Evolutionary conservation across 2,329 filamentous ascomycete species (phyloP).

Genomic region (Periconia sp.): DNA sequence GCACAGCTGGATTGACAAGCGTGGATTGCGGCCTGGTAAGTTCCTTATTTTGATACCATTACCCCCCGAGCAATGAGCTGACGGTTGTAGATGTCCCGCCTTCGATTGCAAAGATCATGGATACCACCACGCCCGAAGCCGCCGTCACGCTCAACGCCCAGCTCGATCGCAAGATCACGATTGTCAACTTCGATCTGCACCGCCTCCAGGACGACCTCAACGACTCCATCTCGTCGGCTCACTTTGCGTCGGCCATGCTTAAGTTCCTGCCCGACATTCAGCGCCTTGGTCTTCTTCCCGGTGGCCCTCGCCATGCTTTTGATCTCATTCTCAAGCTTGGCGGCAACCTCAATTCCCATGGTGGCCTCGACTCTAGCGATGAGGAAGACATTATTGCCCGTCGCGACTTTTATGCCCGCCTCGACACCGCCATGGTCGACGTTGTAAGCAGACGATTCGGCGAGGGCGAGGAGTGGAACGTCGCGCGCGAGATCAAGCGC

Average conservation of each 20-base stretch:
- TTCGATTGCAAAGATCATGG: conserved; percentile 60
- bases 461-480: conserved; percentile 59
- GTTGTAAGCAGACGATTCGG: conserved; percentile 59
- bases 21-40: conserved; percentile 59
- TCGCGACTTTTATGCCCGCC: conserved; percentile 55
- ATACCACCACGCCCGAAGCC: conserved; percentile 55
- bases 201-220: conserved; percentile 62
- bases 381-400: conserved; percentile 56
- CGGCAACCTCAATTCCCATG: conserved; percentile 62
- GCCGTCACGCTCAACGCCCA: conserved; percentile 61
- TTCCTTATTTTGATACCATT: background rate
- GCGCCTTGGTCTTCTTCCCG: conserved; percentile 55
- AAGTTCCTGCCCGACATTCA: conserved; percentile 62
- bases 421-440: conserved; percentile 60
- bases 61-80: too few relatives aligned
- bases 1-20: conserved; percentile 63
- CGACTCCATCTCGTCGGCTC: conserved; percentile 58
- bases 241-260: conserved; percentile 61
- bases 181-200: conserved; percentile 64
- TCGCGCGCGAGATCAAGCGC: conserved; percentile 59
- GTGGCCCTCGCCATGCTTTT: conserved; percentile 57
- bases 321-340: conserved; percentile 62
- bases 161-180: conserved; percentile 64
- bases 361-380: conserved; percentile 57
- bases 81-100: conserved; percentile 55